phyloP scores from a whole-genome alignment of 2,329 filamentous ascomycete species.

The Polytolypa hystricis region DNA sequence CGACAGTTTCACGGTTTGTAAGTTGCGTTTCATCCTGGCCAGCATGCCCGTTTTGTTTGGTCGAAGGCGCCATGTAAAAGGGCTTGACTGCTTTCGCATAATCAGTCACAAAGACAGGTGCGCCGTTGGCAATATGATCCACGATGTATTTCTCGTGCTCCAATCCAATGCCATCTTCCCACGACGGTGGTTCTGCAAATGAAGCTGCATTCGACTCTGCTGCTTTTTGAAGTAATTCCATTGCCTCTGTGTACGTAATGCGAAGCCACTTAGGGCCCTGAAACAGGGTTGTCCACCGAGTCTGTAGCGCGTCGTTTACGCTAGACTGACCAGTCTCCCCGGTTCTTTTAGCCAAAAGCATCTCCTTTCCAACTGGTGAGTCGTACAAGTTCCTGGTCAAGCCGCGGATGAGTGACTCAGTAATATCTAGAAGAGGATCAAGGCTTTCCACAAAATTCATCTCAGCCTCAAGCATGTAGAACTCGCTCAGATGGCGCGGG shows the following conservation, averaged over 20 bases:
- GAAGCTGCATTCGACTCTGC: constrained; percentile 35
- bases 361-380: constrained; percentile 44
- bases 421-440: constrained; percentile 61
- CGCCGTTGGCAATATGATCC: constrained; percentile 48
- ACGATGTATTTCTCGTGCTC: constrained; percentile 91
- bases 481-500: constrained; percentile 85
- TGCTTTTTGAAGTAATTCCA: constrained; percentile 54
- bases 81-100: constrained; percentile 86
- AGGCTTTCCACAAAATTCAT: constrained; percentile 65
- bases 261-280: constrained; percentile 54
- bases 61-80: constrained; percentile 69
- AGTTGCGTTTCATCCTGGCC: constrained; percentile 6
- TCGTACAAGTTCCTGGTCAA: constrained; percentile 40
- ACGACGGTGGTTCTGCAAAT: constrained; percentile 60
- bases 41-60: constrained; percentile 8
- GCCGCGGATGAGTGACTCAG: constrained; percentile 63
- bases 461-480: constrained; percentile 97
- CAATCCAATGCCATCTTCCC: constrained; percentile 66
- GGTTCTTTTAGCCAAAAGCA: constrained; percentile 38
- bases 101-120: constrained; percentile 81
- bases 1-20: constrained; percentile 49
- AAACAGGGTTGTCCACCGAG: constrained; percentile 62
- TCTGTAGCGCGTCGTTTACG: constrained; percentile 39
- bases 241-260: constrained; percentile 71
- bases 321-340: constrained; percentile 32